phyloP scores from a whole-genome alignment of 116 monocot genomes.

The Zostera marina region DNA sequence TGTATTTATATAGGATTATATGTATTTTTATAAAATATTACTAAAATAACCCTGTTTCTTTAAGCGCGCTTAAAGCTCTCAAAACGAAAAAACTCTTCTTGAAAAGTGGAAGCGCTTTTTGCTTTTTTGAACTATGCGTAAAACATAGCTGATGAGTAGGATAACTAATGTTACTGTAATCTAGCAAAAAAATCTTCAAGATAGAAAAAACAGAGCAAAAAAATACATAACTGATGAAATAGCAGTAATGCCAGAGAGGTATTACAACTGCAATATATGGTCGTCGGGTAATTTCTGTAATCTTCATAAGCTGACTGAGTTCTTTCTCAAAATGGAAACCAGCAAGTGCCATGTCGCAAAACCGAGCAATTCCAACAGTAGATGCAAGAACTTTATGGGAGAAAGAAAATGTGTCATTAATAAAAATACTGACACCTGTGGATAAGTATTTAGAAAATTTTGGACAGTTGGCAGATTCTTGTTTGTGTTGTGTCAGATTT shows the following conservation, averaged over 20 bases:
- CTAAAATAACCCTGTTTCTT: no score
- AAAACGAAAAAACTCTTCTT: no score
- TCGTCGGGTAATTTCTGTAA: conserved; percentile 20
- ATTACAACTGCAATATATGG: conserved; percentile 78
- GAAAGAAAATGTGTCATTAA: conserved; percentile 71
- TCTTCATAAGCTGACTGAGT: conserved; percentile 21
- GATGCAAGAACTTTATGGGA: conserved; percentile 91
- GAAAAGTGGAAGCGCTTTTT: no score
- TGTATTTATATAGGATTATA: no score
- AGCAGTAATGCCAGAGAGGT: background rate
- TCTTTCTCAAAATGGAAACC: conserved; percentile 86
- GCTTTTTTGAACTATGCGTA: no score
- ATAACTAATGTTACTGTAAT: background rate
- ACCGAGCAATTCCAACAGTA: conserved; percentile 66
- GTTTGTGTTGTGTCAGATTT: conserved; percentile 51
- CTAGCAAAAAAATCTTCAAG: background rate
- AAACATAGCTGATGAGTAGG: background rate
- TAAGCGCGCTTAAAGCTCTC: no score
- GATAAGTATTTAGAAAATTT: conserved; percentile 55
- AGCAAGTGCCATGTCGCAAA: conserved; percentile 75
- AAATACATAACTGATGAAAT: conserved; percentile 1
- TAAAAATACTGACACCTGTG: conserved; percentile 48
- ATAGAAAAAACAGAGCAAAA: background rate
- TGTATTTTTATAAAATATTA: no score
- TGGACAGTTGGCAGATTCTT: conserved; percentile 60